These are phyloP conservation scores for Kwoniella bestiolae DNA, from an alignment of 768 basidiomycete species.

Conservation along the genomic window DNA sequence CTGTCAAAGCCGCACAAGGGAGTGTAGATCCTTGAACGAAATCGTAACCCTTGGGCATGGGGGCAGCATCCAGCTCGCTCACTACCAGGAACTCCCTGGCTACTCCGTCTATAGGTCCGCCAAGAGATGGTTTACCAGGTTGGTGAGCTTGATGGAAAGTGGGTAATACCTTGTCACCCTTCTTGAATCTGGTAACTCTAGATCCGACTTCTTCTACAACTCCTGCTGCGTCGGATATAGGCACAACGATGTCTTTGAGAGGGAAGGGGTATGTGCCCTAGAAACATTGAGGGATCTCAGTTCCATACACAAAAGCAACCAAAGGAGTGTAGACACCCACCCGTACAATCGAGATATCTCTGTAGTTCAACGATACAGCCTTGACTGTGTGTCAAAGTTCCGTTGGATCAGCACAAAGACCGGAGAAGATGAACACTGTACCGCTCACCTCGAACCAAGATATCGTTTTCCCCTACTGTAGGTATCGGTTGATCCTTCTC, in stretches of 20 bases:
- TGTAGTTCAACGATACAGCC: conserved; percentile 24
- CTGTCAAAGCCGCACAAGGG: conserved; percentile 37
- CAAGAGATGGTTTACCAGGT: conserved; percentile 17
- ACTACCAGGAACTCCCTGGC: conserved; percentile 13
- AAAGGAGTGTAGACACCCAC: conserved; percentile 11
- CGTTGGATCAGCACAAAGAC: background rate
- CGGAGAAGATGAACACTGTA: no score
- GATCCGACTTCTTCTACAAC: conserved; percentile 22
- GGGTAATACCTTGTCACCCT: conserved; percentile 30
- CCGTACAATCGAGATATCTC: conserved; percentile 23
- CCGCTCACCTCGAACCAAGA: conserved; percentile 17
- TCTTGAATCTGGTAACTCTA: conserved; percentile 24
- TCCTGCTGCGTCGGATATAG: conserved; percentile 30
- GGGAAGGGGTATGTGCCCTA: conserved; percentile 34
- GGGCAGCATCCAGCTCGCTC: conserved; percentile 13
- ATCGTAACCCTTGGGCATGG: conserved; percentile 19
- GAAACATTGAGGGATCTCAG: background rate
- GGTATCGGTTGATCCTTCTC: conserved; percentile 17
- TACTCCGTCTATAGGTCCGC: conserved; percentile 22
- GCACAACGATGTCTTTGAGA: conserved; percentile 22
- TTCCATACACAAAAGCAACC: no score
- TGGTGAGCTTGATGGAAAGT: conserved; percentile 21
- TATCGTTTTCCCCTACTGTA: conserved; percentile 18
- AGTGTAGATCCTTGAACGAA: conserved; percentile 29
- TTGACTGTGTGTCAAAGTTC: conserved; percentile 4